Evolutionary conservation across 169 alveolate genomes (phyloP), one percentile per base, ranked within the genome.

Genomic region (Cryptosporidium sp.): DNA sequence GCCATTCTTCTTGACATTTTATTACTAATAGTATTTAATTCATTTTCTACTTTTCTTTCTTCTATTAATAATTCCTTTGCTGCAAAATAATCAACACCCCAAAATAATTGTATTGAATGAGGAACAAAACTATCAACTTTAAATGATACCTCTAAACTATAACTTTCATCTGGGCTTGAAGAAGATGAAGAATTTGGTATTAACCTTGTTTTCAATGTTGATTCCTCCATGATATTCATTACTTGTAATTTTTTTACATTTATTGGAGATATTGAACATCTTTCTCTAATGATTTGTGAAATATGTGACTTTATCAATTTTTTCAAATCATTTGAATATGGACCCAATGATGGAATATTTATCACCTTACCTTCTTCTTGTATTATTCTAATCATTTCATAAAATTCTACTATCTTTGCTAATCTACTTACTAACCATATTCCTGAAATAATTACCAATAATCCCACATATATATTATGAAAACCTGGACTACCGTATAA

Each of bases 291-390:
- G 62, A 80, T 80, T 62, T 80, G 89, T 4, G 89, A 39, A 23
- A 80, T 33, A 8, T 80, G 89, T 3, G 60, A 0, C 31, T 31
- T 80, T 21, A 60, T 80, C 12, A 80, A 44, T 10, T 39, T 80
- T 16, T 80, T 80, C 44, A 80, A 80, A n/a, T 80, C 89, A 80
- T 80, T 39, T 39, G 89, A 80, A 65, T 61, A 80, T 18, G 89
- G 89, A 10, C 89, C 89, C 48, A 80, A 0, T 42, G 89, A 60
- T 39, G 73, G 73, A 18, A 80, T 60, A 12, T 44, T 42, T 44
- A 80, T 51, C 33, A 65, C 65, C 51, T 42, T 80, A 8, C 67
- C 75, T 8, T 65, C 80, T 53, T 80, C 89, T 62, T 80, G 75
- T 18, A 80, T 62, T 0, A 80, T 60, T 62, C 68, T 80, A 5